These are phyloP conservation scores for Apiotrichum akiyoshidainum DNA, from an alignment of 1,284 basidiomycete species.

Conservation along the genomic window DNA sequence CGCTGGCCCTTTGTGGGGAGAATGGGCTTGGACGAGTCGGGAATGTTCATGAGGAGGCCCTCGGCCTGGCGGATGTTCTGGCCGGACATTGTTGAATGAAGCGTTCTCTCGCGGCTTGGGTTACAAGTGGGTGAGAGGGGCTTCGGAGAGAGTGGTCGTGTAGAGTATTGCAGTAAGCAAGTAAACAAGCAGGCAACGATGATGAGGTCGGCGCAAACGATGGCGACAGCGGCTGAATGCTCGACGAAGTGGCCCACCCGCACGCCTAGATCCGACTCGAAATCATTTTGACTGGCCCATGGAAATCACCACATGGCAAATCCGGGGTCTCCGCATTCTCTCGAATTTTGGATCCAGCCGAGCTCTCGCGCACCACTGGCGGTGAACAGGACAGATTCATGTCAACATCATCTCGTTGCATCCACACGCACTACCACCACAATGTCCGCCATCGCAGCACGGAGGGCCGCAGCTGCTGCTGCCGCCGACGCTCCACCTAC, in stretches of 20 bases:
- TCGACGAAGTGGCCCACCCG: too few species aligned
- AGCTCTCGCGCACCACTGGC: too few species aligned
- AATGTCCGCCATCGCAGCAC: conserved; percentile 35
- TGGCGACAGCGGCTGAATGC: conserved; percentile 2
- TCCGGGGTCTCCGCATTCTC: too few species aligned
- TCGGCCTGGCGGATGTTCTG: conserved; percentile 24
- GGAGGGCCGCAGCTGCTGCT: conserved; percentile 26
- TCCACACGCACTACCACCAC: neutral
- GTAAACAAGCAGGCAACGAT: neutral
- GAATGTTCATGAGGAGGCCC: conserved; percentile 54
- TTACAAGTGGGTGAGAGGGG: neutral
- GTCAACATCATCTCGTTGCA: neutral
- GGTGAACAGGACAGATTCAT: neutral
- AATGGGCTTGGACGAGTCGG: conserved; percentile 37
- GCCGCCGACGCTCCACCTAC: neutral
- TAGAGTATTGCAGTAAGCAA: neutral
- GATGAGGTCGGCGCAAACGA: neutral
- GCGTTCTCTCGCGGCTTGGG: neutral
- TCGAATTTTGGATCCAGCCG: too few species aligned
- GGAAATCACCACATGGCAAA: neutral
- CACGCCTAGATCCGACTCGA: neutral
- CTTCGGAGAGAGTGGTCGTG: neutral
- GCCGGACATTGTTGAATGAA: conserved; percentile 27
- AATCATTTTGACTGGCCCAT: neutral
- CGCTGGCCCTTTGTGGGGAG: conserved; percentile 77